A percentile compares a stretch with the other conserved stretches of the same genome.
phyloP scores from a whole-genome alignment of 345 rosid genomes.

The Murraya koenigii region DNA sequence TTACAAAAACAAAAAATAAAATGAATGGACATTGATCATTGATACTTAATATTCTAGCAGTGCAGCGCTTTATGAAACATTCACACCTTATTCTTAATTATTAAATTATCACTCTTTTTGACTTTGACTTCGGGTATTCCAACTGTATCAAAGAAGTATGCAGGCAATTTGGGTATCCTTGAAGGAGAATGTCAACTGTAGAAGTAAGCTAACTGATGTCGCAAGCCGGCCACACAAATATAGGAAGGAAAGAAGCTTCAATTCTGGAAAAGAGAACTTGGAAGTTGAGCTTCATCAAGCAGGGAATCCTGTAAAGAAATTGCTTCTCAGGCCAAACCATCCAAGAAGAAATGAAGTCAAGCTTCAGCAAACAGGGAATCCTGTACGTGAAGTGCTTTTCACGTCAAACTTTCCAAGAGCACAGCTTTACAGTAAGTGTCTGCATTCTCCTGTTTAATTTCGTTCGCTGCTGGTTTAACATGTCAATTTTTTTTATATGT shows the following conservation, averaged over 20 bases:
- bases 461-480: not conserved
- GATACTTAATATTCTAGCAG: not conserved
- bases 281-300: constrained; percentile 12
- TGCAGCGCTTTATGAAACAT: not conserved
- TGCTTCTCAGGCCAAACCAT: constrained; percentile 21
- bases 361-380: constrained; percentile 19
- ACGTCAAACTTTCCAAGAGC: constrained; percentile 24
- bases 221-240: constrained; percentile 7
- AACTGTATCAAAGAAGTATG: constrained; percentile 14
- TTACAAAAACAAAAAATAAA: not conserved
- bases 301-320: constrained; percentile 24
- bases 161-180: constrained; percentile 32
- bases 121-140: not conserved
- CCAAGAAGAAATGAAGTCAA: constrained; percentile 18
- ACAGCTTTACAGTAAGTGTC: constrained; percentile 23
- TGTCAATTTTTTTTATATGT: not conserved
- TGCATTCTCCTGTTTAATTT: not conserved
- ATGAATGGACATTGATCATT: not conserved
- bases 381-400: constrained; percentile 25
- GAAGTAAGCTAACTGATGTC: constrained; percentile 22
- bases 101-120: not conserved
- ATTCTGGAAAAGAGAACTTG: not conserved
- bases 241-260: not conserved
- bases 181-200: constrained; percentile 37
- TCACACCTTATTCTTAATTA: not conserved